Evolutionary conservation across 1,284 basidiomycete species (phyloP).

Genomic region (Puccinia novopanici): DNA sequence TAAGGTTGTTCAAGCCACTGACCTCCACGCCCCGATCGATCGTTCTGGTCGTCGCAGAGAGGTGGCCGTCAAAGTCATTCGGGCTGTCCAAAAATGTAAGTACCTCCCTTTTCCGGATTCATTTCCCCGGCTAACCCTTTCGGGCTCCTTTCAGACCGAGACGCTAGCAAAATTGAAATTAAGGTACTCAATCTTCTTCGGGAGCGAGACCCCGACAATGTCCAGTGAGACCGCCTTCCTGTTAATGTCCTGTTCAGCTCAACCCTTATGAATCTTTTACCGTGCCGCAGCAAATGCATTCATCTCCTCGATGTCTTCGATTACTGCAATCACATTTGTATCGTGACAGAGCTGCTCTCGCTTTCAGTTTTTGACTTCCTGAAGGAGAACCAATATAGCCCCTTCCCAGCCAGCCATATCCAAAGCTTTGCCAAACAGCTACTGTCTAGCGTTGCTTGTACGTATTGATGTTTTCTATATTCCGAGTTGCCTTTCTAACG

Average conservation of each 20-base stretch:
- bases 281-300: conserved; percentile 83
- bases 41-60: conserved; percentile 63
- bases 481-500: not conserved
- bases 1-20: conserved; percentile 93
- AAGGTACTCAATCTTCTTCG: conserved; percentile 89
- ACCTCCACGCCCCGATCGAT: conserved; percentile 66
- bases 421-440: conserved; percentile 92
- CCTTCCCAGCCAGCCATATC: conserved; percentile 93
- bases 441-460: conserved; percentile 89
- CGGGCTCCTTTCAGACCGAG: conserved; percentile 65
- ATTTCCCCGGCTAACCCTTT: not conserved
- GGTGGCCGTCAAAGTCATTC: conserved; percentile 98
- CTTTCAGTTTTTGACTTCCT: conserved; percentile 99
- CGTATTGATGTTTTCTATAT: conserved; percentile 59
- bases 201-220: conserved; percentile 83
- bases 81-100: conserved; percentile 80
- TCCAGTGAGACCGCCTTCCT: conserved; percentile 69
- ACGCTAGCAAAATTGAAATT: conserved; percentile 98
- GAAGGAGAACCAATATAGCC: conserved; percentile 94
- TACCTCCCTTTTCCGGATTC: not conserved
- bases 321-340: conserved; percentile 94
- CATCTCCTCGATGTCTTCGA: conserved; percentile 94
- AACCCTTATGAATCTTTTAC: not conserved
- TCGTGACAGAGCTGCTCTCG: conserved; percentile 92
- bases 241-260: conserved; percentile 37